Evolutionary conservation across 805 yeast species (phyloP).

Genomic region (Lipomyces yamanashiensis): DNA sequence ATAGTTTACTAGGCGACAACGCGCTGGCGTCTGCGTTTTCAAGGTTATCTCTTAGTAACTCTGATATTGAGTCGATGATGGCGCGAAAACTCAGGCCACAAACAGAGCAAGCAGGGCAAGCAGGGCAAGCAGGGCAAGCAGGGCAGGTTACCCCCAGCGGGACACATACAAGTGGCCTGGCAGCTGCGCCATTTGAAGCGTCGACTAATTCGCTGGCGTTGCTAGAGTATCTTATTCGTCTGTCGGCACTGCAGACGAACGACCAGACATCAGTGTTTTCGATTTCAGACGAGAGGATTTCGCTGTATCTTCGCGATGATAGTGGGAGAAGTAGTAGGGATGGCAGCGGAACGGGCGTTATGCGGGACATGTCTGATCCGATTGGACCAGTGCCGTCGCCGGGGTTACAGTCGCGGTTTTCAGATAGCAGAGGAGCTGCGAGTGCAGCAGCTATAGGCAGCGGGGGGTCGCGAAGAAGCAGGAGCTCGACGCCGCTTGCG

Average conservation of each 20-base stretch:
- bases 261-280: slow-evolving; percentile 60
- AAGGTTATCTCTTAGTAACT: slow-evolving; percentile 21
- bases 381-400: slow-evolving; percentile 34
- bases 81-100: background rate
- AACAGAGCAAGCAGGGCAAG: background rate
- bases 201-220: slow-evolving; percentile 50
- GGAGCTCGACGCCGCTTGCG: slow-evolving; percentile 8
- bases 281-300: slow-evolving; percentile 68
- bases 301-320: slow-evolving; percentile 66
- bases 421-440: slow-evolving; percentile 1
- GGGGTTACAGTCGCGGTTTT: slow-evolving; percentile 7
- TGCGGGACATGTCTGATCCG: slow-evolving; percentile 31
- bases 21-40: slow-evolving; percentile 24
- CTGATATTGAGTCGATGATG: slow-evolving; percentile 25
- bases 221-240: slow-evolving; percentile 65
- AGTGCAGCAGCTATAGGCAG: background rate
- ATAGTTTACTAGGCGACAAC: slow-evolving; percentile 8
- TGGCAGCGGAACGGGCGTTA: slow-evolving; percentile 8
- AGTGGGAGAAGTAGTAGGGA: slow-evolving; percentile 33
- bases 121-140: too few relatives aligned
- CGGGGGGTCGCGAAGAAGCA: slow-evolving; percentile 6
- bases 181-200: background rate
- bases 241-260: slow-evolving; percentile 62
- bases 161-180: background rate
- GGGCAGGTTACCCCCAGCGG: background rate